Percentiles rank a stretch among this genome's conserved stretches.
These are phyloP conservation scores for Antitrichia curtipendula DNA, from an alignment of 225 moss, liverwort and hornwort species.

Conservation along the genomic window DNA sequence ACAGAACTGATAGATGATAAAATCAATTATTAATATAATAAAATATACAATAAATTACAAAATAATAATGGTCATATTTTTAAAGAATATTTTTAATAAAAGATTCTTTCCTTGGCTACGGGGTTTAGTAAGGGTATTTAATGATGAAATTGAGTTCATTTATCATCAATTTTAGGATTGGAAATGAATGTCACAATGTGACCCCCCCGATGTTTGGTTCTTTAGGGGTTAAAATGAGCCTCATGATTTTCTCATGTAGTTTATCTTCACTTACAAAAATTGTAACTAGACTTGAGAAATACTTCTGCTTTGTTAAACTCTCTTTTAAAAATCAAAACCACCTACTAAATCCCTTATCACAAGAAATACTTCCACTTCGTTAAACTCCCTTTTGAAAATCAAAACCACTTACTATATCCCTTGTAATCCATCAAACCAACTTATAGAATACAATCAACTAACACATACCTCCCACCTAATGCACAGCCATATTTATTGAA, in stretches of 20 bases:
- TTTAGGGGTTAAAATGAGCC: no score
- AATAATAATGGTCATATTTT: neutral
- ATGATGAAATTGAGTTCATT: neutral
- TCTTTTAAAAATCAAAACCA: no score
- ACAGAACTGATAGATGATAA: neutral
- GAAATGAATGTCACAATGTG: neutral
- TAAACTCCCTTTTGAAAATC: neutral
- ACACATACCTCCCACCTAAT: rapidly evolving
- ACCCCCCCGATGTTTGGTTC: no score
- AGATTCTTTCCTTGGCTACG: rapidly evolving
- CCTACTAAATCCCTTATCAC: no score
- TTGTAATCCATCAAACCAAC: neutral
- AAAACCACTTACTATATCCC: neutral
- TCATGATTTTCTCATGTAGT: neutral
- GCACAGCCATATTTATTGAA: rapidly evolving
- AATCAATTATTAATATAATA: neutral
- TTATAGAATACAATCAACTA: neutral
- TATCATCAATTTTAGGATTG: rapidly evolving
- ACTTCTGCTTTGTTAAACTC: no score
- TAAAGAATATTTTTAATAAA: neutral
- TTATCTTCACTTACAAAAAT: neutral
- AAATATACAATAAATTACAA: neutral
- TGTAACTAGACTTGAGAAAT: rapidly evolving
- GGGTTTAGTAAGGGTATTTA: neutral
- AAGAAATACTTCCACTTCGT: rapidly evolving